phyloP scores from a whole-genome alignment of 2,329 filamentous ascomycete genomes.

The Nothophoma quercina region DNA sequence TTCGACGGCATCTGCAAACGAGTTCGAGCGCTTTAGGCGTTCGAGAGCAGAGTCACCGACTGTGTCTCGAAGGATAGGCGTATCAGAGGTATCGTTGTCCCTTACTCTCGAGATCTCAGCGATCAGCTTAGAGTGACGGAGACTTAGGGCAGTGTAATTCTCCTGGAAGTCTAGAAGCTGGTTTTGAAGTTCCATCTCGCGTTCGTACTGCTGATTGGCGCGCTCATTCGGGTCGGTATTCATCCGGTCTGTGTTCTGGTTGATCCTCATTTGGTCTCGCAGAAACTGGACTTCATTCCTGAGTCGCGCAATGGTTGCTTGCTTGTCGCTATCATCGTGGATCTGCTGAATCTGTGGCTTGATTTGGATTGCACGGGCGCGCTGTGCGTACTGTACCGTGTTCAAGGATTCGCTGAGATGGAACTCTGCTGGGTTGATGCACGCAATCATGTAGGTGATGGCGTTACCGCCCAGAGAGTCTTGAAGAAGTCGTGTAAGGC shows the following conservation, averaged over 20 bases:
- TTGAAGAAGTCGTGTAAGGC: slow-evolving; percentile 90
- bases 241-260: slow-evolving; percentile 72
- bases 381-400: slow-evolving; percentile 93
- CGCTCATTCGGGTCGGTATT: slow-evolving; percentile 69
- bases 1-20: slow-evolving; percentile 94
- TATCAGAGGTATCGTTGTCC: slow-evolving; percentile 67
- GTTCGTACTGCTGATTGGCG: slow-evolving; percentile 79
- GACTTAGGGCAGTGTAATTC: slow-evolving; percentile 89
- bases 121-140: slow-evolving; percentile 94
- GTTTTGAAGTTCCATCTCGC: slow-evolving; percentile 90
- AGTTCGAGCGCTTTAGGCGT: slow-evolving; percentile 90
- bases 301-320: slow-evolving; percentile 89
- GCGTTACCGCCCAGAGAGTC: slow-evolving; percentile 96
- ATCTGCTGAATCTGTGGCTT: slow-evolving; percentile 95
- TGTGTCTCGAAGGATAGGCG: slow-evolving; percentile 66
- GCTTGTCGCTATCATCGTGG: slow-evolving; percentile 88
- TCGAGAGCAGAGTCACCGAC: slow-evolving; percentile 83
- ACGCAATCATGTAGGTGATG: slow-evolving; percentile 99
- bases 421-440: slow-evolving; percentile 95
- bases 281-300: slow-evolving; percentile 94
- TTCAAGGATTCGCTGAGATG: slow-evolving; percentile 97
- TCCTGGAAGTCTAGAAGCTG: slow-evolving; percentile 92
- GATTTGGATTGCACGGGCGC: slow-evolving; percentile 94
- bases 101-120: slow-evolving; percentile 89
- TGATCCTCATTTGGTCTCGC: slow-evolving; percentile 88